These are phyloP conservation scores for Gloeopeniophorella convolvens DNA, from an alignment of 768 basidiomycete genomes.

Conservation along the genomic window DNA sequence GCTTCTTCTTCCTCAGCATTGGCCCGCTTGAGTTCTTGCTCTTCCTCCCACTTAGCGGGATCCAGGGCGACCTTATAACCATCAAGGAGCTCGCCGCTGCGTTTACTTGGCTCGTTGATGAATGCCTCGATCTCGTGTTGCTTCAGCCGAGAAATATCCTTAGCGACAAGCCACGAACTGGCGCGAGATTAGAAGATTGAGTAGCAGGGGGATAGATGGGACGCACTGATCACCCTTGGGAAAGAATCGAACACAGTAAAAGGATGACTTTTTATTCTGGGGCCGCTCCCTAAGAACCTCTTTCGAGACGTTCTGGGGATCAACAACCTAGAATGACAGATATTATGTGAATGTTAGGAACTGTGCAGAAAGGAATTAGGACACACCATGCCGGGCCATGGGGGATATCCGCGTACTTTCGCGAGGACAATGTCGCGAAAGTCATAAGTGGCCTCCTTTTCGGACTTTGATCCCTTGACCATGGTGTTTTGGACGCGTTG, in stretches of 20 bases:
- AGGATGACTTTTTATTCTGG: slow-evolving; percentile 57
- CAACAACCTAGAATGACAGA: slow-evolving; percentile 58
- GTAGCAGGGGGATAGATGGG: slow-evolving; percentile 6
- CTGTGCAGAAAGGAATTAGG: slow-evolving; percentile 22
- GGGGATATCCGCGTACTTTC: slow-evolving; percentile 89
- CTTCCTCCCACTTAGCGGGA: slow-evolving; percentile 61
- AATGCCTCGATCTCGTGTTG: slow-evolving; percentile 78
- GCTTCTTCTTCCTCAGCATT: slow-evolving; percentile 41
- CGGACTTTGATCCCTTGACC: slow-evolving; percentile 36
- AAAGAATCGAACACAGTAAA: slow-evolving; percentile 83
- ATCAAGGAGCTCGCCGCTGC: slow-evolving; percentile 62
- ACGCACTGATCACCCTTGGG: slow-evolving; percentile 91
- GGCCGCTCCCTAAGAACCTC: slow-evolving; percentile 68
- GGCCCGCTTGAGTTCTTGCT: slow-evolving; percentile 31
- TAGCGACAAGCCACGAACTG: slow-evolving; percentile 80
- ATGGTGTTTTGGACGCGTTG: slow-evolving; percentile 21
- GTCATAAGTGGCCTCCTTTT: slow-evolving; percentile 44
- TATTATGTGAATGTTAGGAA: slow-evolving; percentile 12
- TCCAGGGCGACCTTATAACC: slow-evolving; percentile 75
- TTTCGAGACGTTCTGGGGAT: slow-evolving; percentile 58
- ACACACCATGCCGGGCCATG: slow-evolving; percentile 94
- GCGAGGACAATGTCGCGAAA: slow-evolving; percentile 83
- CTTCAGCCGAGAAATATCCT: slow-evolving; percentile 77
- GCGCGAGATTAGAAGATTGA: slow-evolving; percentile 8
- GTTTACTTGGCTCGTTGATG: slow-evolving; percentile 72